Evolutionary conservation across 2,329 filamentous ascomycete species (phyloP), one percentile per base, ranked within the genome.

Genomic region (Diatrype stigma): DNA sequence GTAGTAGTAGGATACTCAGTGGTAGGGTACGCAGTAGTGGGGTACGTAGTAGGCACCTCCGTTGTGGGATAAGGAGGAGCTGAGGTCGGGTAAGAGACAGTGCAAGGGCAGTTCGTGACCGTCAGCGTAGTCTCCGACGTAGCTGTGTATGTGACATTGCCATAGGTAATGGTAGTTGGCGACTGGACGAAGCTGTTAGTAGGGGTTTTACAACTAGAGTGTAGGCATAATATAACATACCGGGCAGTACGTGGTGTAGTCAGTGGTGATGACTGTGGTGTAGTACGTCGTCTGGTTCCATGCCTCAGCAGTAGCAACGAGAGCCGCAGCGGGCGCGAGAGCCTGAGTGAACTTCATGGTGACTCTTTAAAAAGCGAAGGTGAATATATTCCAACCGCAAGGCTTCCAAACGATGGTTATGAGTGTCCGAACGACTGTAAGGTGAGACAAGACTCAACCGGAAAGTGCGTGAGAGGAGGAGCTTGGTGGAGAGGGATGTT

Each of bases 21-120:
- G 19, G 42, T 51, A 46, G 45, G 37, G 51, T 52, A 50, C 47
- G 37, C 17, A 12, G 54, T 53, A 19, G 42, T 51, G 45, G 45
- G 37, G 51, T 52, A 50, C 47, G 37, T 40, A 3, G 52, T 30
- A 55, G 46, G 34, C 50, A 57, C n/a, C 59, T 57, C 44, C 51
- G 62, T 65, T 17, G 59, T 63, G 42, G 62, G 65, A 49, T 67
- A 54, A 7, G 64, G 62, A 17, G 64, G 58, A 21, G 67, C 65
- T 42, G 58, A 55, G 7, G 40, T 44, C 47, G 61, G 60, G 52
- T 69, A 62, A 48, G 67, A 71, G 47, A 76, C 56, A 34, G 72
- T 74, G 61, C 74, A 77, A 49, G 74, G 74, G 58, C 75, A 78
- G 67, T 76, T 73, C 48, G 70, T 74, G 56, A 78, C 65, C 56